Conservation (phyloP, 106 monocot genomes). For the Phalaenopsis equestris region DNA sequence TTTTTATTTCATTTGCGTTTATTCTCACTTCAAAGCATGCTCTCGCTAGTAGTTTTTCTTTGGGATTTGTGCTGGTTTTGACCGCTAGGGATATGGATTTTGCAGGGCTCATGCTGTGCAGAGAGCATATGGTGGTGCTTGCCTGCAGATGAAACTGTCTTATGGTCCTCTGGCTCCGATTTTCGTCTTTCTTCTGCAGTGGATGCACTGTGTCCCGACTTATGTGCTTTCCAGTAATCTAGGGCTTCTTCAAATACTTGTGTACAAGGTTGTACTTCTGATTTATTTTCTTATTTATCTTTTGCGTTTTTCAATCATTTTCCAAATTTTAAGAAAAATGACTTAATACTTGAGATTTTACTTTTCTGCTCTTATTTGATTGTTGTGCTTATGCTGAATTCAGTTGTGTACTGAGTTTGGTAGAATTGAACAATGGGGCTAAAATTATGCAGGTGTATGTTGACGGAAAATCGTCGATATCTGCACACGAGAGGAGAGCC, state of each 20-base stretch:
- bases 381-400: neutral
- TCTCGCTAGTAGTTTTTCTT: neutral
- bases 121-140: conserved; percentile 61
- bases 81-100: neutral
- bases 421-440: neutral
- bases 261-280: conserved; percentile 51
- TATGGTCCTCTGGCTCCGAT: conserved; percentile 56
- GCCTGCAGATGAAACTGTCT: conserved; percentile 82
- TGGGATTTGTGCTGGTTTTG: neutral
- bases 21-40: neutral
- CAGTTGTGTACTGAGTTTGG: neutral
- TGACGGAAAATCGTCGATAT: conserved; percentile 50
- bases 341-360: neutral
- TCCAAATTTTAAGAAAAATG: neutral
- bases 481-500: conserved; percentile 65
- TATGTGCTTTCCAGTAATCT: conserved; percentile 63
- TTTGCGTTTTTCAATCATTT: too few species aligned
- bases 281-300: too few species aligned
- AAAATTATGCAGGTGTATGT: conserved; percentile 47
- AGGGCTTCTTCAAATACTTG: conserved; percentile 71
- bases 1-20: neutral
- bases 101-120: conserved; percentile 71
- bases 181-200: conserved; percentile 59
- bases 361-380: neutral
- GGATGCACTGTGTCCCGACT: conserved; percentile 54